Base-by-base conservation (phyloP, 306 rosid species). In the Potentilla sterilis region DNA sequence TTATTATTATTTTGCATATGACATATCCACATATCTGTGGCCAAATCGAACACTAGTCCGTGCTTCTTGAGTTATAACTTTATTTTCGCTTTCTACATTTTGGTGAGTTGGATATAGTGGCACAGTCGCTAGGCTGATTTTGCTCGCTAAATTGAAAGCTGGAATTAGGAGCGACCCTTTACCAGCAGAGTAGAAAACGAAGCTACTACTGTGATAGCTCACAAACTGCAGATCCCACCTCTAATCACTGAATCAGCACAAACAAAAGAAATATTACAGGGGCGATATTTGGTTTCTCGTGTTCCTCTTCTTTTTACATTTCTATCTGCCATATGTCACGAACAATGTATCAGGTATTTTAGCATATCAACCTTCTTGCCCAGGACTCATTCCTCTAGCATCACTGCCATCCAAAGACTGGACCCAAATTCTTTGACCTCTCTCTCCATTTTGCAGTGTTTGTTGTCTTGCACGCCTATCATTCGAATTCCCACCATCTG, bases 401-500 rank as follows among this genome's bases (percentile, higher is more conserved):
- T 93, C 88, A 47, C 77, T 89, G 14, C 89, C 97, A 57, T 93
- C 96, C 37, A 95, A 87, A 77, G 87, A 91, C 78, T 89, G 89
- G 72, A 79, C 90, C 96, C 98, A 91, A 80, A 88, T 74, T 82
- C 82, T 88, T 78, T 83, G 91, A 80, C 85, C 84, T 82, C 89
- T 76, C 58, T 90, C 96, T 38, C 90, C 96, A 69, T 93, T 89
- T 72, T 91, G 92, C 97, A 97, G 89, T 73, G 93, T 89, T 80
- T 83, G 88, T 81, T 94, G 98, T 84, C 96, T 88, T 59, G 88
- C 89, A 62, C 93, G 89, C 77, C 89, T 80, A 64, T 93, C 98
- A 64, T 86, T 92, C 47, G 96, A 88, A 72, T 95, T 95, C 63
- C 88, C 98, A 1, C 98, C 98, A 46, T 95, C 98, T 6, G 97